Percentiles rank a stretch among this genome's conserved stretches.
These are phyloP conservation scores for Sclerotinia nivalis DNA, from an alignment of 2,329 filamentous ascomycete species.

Conservation along the genomic window DNA sequence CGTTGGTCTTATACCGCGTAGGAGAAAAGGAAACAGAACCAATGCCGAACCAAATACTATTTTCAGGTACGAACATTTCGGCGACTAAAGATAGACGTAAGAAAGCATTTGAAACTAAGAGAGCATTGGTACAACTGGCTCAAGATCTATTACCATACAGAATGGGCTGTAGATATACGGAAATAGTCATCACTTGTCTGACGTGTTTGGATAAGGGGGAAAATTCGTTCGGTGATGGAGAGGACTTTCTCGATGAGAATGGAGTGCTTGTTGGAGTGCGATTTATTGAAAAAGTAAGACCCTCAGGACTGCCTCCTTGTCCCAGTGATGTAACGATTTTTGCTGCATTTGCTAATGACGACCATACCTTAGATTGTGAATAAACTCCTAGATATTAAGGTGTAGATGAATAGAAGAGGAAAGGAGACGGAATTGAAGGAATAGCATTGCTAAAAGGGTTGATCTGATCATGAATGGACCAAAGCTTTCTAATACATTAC, in stretches of 20 bases:
- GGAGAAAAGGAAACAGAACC: neutral
- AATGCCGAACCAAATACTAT: neutral
- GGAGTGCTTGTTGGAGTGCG: neutral
- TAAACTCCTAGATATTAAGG: neutral
- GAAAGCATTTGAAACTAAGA: slow-evolving; percentile 13
- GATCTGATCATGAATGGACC: no score
- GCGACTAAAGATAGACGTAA: slow-evolving; percentile 2
- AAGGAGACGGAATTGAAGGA: neutral
- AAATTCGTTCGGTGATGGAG: neutral
- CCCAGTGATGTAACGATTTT: neutral
- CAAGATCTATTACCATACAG: slow-evolving; percentile 20
- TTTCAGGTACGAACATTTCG: neutral
- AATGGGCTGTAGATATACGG: slow-evolving; percentile 27
- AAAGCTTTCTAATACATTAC: no score
- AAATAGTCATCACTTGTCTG: slow-evolving; percentile 29
- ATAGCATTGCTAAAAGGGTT: neutral
- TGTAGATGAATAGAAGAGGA: neutral
- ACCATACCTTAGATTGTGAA: neutral
- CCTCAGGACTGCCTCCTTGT: neutral
- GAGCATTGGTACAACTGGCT: slow-evolving; percentile 22
- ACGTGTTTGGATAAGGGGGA: slow-evolving; percentile 26
- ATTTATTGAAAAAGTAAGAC: neutral
- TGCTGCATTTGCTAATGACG: neutral
- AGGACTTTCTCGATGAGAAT: slow-evolving; percentile 4
- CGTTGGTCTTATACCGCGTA: slow-evolving; percentile 33